Conservation (phyloP, 495 filamentous ascomycete species). For the Bacidia gigantensis region DNA sequence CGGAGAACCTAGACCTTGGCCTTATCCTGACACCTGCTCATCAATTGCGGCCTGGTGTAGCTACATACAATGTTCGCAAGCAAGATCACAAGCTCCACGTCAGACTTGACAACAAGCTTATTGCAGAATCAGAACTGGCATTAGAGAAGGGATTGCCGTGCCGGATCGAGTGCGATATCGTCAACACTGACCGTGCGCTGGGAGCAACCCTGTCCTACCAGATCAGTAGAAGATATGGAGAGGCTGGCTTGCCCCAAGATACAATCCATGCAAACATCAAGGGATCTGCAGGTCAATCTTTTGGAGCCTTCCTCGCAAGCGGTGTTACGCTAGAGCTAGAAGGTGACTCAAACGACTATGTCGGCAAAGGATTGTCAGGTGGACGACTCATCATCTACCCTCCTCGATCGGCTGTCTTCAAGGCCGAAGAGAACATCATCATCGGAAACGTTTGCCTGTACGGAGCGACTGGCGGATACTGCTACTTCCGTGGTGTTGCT, state of each 20-base stretch:
- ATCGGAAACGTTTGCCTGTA: conserved; percentile 97
- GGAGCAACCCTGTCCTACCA: conserved; percentile 95
- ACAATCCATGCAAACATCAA: conserved; percentile 96
- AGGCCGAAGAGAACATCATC: conserved; percentile 95
- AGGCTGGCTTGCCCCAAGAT: conserved; percentile 80
- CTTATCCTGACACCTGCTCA: conserved; percentile 95
- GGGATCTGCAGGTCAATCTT: conserved; percentile 97
- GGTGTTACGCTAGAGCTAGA: conserved; percentile 95
- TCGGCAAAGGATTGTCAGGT: conserved; percentile 94
- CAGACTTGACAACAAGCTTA: conserved; percentile 95
- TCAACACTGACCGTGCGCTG: conserved; percentile 94
- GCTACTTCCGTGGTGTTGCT: conserved; percentile 96
- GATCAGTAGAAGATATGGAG: conserved; percentile 84
- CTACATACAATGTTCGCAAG: conserved; percentile 97
- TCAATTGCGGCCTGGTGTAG: conserved; percentile 88
- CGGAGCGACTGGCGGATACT: conserved; percentile 82
- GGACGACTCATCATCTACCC: conserved; percentile 95
- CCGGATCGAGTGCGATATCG: conserved; percentile 92
- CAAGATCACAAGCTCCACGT: conserved; percentile 91
- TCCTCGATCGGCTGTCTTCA: conserved; percentile 83
- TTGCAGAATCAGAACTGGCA: conserved; percentile 91
- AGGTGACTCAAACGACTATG: conserved; percentile 96
- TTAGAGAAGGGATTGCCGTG: conserved; percentile 92
- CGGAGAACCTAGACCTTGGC: conserved; percentile 84
- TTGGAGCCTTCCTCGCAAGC: conserved; percentile 88